These are phyloP conservation scores for Huntiella savannae DNA, from an alignment of 2,329 filamentous ascomycete species.

Conservation along the genomic window DNA sequence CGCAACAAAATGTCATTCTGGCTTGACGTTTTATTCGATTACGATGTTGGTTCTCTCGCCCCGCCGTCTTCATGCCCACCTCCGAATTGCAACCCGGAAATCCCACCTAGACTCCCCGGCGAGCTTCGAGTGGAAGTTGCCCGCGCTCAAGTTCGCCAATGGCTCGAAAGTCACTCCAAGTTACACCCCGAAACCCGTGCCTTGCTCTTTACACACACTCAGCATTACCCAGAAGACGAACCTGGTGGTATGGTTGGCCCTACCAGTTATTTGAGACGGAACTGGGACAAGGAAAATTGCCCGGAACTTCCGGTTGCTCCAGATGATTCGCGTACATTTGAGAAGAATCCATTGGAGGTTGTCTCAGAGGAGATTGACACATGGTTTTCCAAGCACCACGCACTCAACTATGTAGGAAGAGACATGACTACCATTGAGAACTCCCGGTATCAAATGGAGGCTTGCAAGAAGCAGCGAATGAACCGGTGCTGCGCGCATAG, in stretches of 20 bases:
- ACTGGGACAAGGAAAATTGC: conserved; percentile 28
- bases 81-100: not conserved
- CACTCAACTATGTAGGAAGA: conserved; percentile 1
- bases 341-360: not conserved
- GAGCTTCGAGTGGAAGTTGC: conserved; percentile 32
- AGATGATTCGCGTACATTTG: conserved; percentile 13
- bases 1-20: conserved; percentile 53
- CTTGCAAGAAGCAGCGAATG: conserved; percentile 26
- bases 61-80: conserved; percentile 18
- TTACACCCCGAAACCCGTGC: conserved; percentile 36
- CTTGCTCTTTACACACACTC: conserved; percentile 35
- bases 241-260: conserved; percentile 28
- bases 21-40: conserved; percentile 46
- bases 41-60: conserved; percentile 22
- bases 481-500: conserved; percentile 7
- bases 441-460: conserved; percentile 39
- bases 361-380: conserved; percentile 46
- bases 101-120: not conserved
- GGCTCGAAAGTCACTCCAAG: conserved; percentile 40
- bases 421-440: conserved; percentile 40
- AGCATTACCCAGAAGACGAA: conserved; percentile 28
- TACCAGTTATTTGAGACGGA: conserved; percentile 33
- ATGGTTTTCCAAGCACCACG: conserved; percentile 30
- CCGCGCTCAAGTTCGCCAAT: conserved; percentile 41
- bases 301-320: conserved; percentile 9